Evolutionary conservation across 257 asterid genomes (phyloP), one percentile per base, ranked within the genome.

Genomic region (Solanum etuberosum): DNA sequence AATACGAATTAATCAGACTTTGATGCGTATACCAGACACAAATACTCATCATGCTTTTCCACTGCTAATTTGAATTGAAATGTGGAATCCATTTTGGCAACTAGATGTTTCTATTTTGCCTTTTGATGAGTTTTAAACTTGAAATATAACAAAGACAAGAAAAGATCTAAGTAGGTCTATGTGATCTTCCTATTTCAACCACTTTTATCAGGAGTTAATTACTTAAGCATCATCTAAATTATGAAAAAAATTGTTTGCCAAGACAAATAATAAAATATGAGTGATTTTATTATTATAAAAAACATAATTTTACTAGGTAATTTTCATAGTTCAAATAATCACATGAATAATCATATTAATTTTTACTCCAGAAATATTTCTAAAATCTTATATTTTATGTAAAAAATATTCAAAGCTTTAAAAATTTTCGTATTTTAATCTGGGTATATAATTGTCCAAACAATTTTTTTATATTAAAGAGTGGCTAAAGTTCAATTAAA

Each of bases 21-120:
- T 3, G 15, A 70, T 31, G 2, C 2, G 1, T 0, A 7, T 31
- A 70, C 0, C n/a, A 7, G 2, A 15, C 6, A 7, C 4, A 2
- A 14, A 68, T 6, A 21, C 18, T 9, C 48, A 9, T 73, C 81
- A 73, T 73, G 48, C 48, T 73, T 73, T 38, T 71, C 82, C 82
- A 35, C 11, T 34, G 8, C 46, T 35, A 21, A 73, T 34, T 72
- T 35, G 51, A 37, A 73, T 37, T 35, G 48, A 37, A 21, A 35
- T 72, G n/a, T 72, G 82, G 18, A 21, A 73, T 73, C 82, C 82
- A 73, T 35, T 73, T 73, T 73, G 82, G 31, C 82, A 73, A 73
- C 51, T 35, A 73, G 48, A 21, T 73, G 48, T 37, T 73, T 73
- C 51, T 72, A 73, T 72, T 70, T 72, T 72, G 81, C 81, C 46